Evolutionary conservation across 495 filamentous ascomycete species (phyloP).

Genomic region (Aspergillus sclerotioniger): DNA sequence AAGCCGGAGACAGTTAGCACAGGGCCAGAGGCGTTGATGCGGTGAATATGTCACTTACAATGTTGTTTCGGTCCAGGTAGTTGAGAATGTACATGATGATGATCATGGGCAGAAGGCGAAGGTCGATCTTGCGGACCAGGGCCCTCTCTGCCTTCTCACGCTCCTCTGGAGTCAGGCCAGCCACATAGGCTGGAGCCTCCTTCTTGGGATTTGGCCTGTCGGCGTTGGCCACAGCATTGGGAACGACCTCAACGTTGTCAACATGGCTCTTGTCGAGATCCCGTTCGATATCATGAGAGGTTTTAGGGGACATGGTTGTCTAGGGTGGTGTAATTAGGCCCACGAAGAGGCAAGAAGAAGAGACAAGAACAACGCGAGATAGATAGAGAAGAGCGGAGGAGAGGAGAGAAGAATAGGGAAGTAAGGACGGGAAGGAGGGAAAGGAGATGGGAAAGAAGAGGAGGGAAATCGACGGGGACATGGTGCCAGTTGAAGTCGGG

Average conservation of each 20-base stretch:
- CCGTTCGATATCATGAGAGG: slow-evolving; percentile 22
- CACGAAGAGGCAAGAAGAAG: background rate
- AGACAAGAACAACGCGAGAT: slow-evolving; percentile 7
- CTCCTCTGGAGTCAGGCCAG: slow-evolving; percentile 48
- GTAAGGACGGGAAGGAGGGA: background rate
- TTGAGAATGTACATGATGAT: slow-evolving; percentile 79
- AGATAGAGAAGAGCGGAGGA: too few species aligned
- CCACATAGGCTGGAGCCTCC: slow-evolving; percentile 52
- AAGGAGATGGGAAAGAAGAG: background rate
- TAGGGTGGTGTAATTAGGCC: background rate
- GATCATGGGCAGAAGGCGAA: slow-evolving; percentile 58
- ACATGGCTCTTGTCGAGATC: slow-evolving; percentile 60
- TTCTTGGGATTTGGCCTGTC: slow-evolving; percentile 32
- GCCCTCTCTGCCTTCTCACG: slow-evolving; percentile 45
- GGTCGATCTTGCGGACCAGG: slow-evolving; percentile 63
- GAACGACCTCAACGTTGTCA: slow-evolving; percentile 51
- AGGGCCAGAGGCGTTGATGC: background rate
- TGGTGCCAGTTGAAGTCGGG: slow-evolving; percentile 6
- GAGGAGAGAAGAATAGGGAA: background rate
- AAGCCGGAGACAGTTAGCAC: slow-evolving; percentile 1
- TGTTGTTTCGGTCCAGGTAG: slow-evolving; percentile 72
- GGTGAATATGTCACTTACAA: slow-evolving; percentile 26
- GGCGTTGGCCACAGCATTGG: slow-evolving; percentile 23
- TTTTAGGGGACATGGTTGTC: slow-evolving; percentile 27
- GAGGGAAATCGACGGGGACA: background rate